Conservation (phyloP, 352 stramenopile genomes). For the Phytophthora pisi region DNA sequence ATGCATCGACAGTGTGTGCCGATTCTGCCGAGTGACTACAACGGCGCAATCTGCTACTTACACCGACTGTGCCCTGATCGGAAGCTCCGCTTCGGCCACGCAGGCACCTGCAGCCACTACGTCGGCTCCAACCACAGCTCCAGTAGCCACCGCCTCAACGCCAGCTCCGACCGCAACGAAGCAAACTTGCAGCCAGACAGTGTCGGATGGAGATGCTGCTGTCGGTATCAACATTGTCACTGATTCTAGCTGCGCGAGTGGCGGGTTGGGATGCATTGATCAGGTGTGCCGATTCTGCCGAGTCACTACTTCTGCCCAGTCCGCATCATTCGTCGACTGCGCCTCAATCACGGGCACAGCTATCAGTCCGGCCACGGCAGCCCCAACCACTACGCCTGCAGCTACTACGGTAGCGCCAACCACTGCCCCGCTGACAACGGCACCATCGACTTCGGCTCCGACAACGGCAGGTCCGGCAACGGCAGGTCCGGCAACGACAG, state of each 20-base stretch:
- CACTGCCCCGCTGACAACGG: neutral
- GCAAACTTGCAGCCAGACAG: slow-evolving; percentile 26
- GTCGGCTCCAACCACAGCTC: slow-evolving; percentile 1
- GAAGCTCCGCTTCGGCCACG: neutral
- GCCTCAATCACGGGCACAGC: slow-evolving; percentile 17
- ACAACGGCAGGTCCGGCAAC: slow-evolving; percentile 1
- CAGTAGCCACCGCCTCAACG: slow-evolving; percentile 1
- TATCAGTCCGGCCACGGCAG: neutral
- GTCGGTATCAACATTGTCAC: slow-evolving; percentile 39
- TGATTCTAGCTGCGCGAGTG: slow-evolving; percentile 28
- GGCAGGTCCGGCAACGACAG: neutral
- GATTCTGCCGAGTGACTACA: slow-evolving; percentile 34
- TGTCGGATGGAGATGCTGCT: slow-evolving; percentile 38
- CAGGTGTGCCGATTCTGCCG: slow-evolving; percentile 49
- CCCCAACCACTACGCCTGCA: neutral
- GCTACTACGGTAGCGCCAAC: slow-evolving; percentile 2
- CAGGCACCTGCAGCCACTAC: slow-evolving; percentile 6
- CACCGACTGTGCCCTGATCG: slow-evolving; percentile 22
- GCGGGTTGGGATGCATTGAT: slow-evolving; percentile 41
- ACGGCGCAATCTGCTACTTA: slow-evolving; percentile 32
- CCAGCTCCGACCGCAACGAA: slow-evolving; percentile 4
- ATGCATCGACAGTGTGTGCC: slow-evolving; percentile 40
- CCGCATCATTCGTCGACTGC: slow-evolving; percentile 31
- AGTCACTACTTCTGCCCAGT: slow-evolving; percentile 26
- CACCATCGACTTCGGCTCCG: neutral